Conservation (phyloP, 148 eudicot genomes). For the Selenicereus undatus region DNA sequence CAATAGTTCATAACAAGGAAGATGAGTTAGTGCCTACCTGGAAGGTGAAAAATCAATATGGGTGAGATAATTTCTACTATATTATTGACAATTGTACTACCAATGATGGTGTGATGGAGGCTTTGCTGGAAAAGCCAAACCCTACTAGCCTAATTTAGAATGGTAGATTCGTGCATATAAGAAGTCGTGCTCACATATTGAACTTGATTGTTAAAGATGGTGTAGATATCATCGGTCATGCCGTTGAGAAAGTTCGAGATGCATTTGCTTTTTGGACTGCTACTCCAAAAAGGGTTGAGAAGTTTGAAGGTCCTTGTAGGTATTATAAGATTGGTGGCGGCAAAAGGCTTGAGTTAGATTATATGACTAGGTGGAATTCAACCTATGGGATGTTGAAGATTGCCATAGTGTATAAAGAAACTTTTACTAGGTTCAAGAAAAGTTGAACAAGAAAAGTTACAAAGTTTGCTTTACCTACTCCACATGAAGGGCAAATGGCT, state of each 20-base stretch:
- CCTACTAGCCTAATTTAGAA: no score
- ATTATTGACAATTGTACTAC: no score
- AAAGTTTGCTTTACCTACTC: neutral
- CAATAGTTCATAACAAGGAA: no score
- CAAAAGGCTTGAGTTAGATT: neutral
- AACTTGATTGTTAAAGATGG: neutral
- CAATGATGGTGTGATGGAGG: no score
- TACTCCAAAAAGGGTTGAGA: neutral
- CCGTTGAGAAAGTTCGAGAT: neutral
- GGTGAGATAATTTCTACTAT: no score
- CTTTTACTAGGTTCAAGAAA: neutral
- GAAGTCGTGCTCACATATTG: neutral
- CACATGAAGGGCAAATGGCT: neutral
- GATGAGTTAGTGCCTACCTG: no score
- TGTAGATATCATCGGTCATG: neutral
- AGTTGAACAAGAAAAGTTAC: neutral
- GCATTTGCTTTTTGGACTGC: neutral
- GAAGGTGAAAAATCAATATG: no score
- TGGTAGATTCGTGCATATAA: no score
- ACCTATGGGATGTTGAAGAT: neutral
- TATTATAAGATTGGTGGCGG: neutral
- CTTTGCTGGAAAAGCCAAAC: no score
- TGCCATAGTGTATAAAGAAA: neutral
- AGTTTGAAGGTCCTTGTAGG: constrained; percentile 3
- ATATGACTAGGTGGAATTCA: constrained; percentile 14